Evolutionary conservation across 306 rosid genomes (phyloP), one percentile per base, ranked within the genome.

Genomic region (Prosopis cineraria): DNA sequence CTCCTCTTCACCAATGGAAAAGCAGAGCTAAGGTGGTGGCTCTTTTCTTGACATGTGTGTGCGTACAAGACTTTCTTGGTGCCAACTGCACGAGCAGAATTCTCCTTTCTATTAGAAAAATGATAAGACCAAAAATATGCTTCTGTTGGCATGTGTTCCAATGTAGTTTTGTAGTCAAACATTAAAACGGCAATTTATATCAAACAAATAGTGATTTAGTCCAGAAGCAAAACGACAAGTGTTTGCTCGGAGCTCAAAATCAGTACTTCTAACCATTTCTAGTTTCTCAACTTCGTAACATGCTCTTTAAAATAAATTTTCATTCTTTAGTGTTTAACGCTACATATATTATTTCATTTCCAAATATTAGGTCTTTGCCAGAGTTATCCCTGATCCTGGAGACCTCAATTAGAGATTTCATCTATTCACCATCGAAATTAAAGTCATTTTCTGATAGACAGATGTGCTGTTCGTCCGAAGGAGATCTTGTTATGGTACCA

Each of bases 401-500:
- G 72, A 87, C 88, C 65, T 84, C 88, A 65, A 64, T 94, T 31
- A 89, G 92, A 87, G 98, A 96, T 29, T 88, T 94, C 84, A 63
- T 82, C 16, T 81, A 75, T 75, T 85, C 90, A n/a, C 79, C 89
- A 73, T 79, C 95, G 63, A 92, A 88, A 47, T 66, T 71, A 25
- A 88, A 85, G 75, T 84, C 96, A n/a, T 70, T 74, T 68, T 69
- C 90, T 13, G 85, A 87, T 20, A 77, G 19, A 78, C 85, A 88
- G 0, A 82, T 92, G 81, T 89, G 98, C 78, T 83, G 89, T 76
- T 92, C 97, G 36, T 73, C 70, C 41, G 82, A 79, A 80, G 98
- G 97, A 73, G 97, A 90, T 56, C 73, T 94, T 82, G 85, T 94
- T 70, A 58, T 89, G 93, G 98, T 94, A 90, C 67, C 34, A 70